Percentiles rank a stretch among this genome's conserved stretches.
Evolutionary conservation across 1,139 yeast genomes (phyloP).

Genomic region (Pichia sp.): DNA sequence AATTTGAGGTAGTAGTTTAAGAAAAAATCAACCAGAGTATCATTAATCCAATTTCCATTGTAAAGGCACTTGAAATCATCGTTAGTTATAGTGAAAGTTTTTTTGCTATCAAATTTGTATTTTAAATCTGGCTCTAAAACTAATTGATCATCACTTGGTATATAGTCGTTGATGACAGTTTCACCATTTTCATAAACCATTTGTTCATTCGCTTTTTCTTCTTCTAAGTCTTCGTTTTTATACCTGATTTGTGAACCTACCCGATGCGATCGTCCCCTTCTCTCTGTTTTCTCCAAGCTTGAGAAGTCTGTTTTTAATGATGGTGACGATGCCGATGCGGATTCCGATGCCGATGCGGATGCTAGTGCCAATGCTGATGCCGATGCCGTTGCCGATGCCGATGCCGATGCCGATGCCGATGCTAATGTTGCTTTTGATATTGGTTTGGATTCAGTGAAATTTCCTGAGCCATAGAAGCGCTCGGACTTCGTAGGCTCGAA

Average conservation of each 20-base stretch:
- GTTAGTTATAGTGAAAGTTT: constrained; percentile 48
- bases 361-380: neutral
- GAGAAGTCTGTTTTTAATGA: constrained; percentile 12
- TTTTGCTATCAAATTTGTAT: constrained; percentile 45
- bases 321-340: neutral
- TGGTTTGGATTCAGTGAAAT: neutral
- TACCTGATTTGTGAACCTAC: constrained; percentile 8
- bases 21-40: constrained; percentile 68
- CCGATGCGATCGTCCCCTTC: constrained; percentile 11
- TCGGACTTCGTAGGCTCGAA: constrained; percentile 3
- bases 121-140: constrained; percentile 50
- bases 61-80: constrained; percentile 66
- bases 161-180: constrained; percentile 22
- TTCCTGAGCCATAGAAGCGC: constrained; percentile 2
- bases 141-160: constrained; percentile 29
- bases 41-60: constrained; percentile 74
- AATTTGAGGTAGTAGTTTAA: constrained; percentile 46
- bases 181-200: constrained; percentile 18
- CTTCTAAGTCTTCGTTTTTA: constrained; percentile 16
- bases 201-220: constrained; percentile 12
- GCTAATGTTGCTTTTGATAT: neutral
- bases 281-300: constrained; percentile 14
- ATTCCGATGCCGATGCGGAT: no score
- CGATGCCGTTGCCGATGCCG: no score
- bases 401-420: neutral